A percentile compares a stretch with the other conserved stretches of the same genome.
Conservation (phyloP, 495 filamentous ascomycete genomes). For the Paragyromitra xinjiangensis region DNA sequence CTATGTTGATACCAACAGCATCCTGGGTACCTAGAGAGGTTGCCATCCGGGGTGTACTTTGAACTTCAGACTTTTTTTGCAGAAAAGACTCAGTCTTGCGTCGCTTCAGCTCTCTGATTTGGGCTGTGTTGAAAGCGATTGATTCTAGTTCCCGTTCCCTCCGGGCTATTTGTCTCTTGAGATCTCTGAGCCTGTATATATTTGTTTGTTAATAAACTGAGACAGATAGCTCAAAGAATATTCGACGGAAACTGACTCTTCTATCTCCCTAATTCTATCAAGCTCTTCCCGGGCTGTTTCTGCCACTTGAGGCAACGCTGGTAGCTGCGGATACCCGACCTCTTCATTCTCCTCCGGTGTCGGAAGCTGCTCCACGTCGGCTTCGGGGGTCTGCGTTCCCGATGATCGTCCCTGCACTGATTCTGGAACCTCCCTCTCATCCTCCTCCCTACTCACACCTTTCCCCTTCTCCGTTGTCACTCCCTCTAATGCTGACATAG, state of each 20-base stretch:
- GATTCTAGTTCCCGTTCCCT: constrained; percentile 17
- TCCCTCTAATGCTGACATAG: not conserved
- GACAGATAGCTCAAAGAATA: not conserved
- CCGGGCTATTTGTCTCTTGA: constrained; percentile 11
- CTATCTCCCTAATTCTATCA: not conserved
- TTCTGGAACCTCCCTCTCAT: constrained; percentile 4
- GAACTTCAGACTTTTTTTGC: not conserved
- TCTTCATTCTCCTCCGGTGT: constrained; percentile 9
- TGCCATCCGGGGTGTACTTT: constrained; percentile 5
- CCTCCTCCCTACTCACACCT: too few relatives aligned
- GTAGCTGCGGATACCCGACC: not conserved
- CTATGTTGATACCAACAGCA: constrained; percentile 21
- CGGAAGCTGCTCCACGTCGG: constrained; percentile 1
- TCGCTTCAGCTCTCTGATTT: constrained; percentile 42
- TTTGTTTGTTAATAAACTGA: constrained; percentile 15
- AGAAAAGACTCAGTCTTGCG: constrained; percentile 30
- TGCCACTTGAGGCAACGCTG: not conserved
- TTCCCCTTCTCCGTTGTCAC: not conserved
- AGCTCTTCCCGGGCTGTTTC: not conserved
- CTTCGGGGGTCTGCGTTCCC: not conserved
- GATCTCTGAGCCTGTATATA: constrained; percentile 2
- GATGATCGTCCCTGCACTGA: not conserved
- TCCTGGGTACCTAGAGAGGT: constrained; percentile 24
- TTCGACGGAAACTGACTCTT: not conserved
- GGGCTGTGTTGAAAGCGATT: constrained; percentile 14